A percentile compares a stretch with the other conserved stretches of the same genome.
Conservation (phyloP, 306 rosid species). For the Rubus parviflorus region DNA sequence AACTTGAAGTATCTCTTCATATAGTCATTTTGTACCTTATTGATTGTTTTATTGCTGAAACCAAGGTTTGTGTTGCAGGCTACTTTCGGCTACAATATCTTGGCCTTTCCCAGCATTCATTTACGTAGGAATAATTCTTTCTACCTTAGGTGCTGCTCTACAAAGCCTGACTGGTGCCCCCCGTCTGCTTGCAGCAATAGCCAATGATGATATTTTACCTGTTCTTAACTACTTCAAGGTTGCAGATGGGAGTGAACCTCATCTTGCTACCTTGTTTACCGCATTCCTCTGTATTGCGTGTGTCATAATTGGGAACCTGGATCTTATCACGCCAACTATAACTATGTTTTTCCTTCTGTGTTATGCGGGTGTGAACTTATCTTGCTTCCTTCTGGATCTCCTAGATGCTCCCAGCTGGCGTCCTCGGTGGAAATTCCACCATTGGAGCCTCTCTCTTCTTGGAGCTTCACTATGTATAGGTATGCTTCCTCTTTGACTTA, state of each 20-base stretch:
- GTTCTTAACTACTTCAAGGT: constrained; percentile 89
- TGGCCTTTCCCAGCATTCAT: constrained; percentile 97
- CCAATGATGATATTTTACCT: constrained; percentile 94
- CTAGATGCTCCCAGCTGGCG: constrained; percentile 99
- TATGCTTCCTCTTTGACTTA: constrained; percentile 34
- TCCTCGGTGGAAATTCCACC: constrained; percentile 99
- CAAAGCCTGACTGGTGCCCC: constrained; percentile 99
- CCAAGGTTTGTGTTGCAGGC: constrained; percentile 63
- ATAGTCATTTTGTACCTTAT: neutral
- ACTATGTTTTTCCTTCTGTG: constrained; percentile 98
- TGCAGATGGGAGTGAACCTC: constrained; percentile 83
- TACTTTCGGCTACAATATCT: constrained; percentile 87
- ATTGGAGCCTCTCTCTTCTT: constrained; percentile 94
- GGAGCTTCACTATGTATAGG: constrained; percentile 95
- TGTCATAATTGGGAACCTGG: constrained; percentile 97
- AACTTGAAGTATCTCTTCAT: neutral
- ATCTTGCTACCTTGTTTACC: constrained; percentile 89
- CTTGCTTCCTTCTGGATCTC: constrained; percentile 99
- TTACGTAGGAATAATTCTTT: constrained; percentile 93
- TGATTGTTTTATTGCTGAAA: constrained; percentile 25
- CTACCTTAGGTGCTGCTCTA: constrained; percentile 99
- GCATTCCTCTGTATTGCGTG: constrained; percentile 84
- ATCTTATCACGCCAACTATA: constrained; percentile 97
- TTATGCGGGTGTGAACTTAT: constrained; percentile 94
- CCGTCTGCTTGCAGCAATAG: constrained; percentile 97